These are phyloP conservation scores for Raphanus sativus DNA, from an alignment of 345 rosid species.

Conservation along the genomic window DNA sequence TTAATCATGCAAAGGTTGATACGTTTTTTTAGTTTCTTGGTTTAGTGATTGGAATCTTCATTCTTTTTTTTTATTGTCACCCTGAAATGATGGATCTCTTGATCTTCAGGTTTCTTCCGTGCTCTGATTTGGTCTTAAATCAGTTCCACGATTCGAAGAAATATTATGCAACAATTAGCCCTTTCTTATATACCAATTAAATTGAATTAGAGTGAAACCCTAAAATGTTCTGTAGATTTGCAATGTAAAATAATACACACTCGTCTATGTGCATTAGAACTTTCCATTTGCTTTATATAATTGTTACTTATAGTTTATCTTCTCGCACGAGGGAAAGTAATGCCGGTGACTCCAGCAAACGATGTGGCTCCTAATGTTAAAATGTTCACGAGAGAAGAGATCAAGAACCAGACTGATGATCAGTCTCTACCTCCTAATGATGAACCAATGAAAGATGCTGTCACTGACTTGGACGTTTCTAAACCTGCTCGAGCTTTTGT, in stretches of 20 bases:
- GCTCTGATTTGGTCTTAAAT: not conserved
- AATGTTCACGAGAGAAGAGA: slow-evolving; percentile 52
- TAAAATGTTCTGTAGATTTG: too few relatives aligned
- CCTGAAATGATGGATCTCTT: not conserved
- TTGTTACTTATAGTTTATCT: not conserved
- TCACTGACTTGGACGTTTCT: slow-evolving; percentile 12
- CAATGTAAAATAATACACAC: too few relatives aligned
- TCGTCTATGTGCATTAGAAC: too few relatives aligned
- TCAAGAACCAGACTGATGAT: slow-evolving; percentile 37
- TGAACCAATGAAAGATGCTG: slow-evolving; percentile 30
- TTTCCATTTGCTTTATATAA: too few relatives aligned
- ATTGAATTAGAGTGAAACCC: too few relatives aligned
- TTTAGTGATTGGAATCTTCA: not conserved
- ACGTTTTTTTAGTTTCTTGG: not conserved
- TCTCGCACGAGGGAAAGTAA: slow-evolving; percentile 39
- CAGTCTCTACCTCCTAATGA: not conserved
- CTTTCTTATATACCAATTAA: too few relatives aligned
- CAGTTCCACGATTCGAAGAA: not conserved
- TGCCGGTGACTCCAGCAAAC: slow-evolving; percentile 52
- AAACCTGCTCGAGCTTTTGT: slow-evolving; percentile 35
- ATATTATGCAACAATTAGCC: too few relatives aligned
- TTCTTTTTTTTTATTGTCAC: not conserved
- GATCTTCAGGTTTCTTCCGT: not conserved
- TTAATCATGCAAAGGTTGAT: slow-evolving; percentile 5
- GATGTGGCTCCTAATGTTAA: slow-evolving; percentile 67